A percentile compares a stretch with the other conserved stretches of the same genome.
Conservation (phyloP, 2,329 filamentous ascomycete genomes). For the Myriosclerotinia duriaeana region DNA sequence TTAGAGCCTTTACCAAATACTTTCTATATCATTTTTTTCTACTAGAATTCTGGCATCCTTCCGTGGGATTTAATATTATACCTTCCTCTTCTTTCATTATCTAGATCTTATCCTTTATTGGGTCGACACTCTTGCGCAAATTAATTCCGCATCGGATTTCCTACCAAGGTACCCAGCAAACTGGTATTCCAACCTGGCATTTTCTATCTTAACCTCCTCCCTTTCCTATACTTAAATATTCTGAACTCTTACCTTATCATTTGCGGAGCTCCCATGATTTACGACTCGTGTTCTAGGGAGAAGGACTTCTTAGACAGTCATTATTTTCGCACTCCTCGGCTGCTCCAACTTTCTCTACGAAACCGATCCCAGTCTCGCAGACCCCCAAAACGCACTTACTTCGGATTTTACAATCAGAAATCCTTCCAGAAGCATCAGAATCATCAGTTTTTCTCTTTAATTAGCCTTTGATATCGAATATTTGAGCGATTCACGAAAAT, state of each 20-base stretch:
- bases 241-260: background rate
- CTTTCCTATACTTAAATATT: background rate
- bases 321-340: background rate
- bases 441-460: background rate
- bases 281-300: background rate
- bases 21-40: background rate
- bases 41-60: background rate
- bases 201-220: background rate
- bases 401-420: background rate
- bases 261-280: background rate
- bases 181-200: background rate
- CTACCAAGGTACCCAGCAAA: background rate
- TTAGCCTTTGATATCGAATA: background rate
- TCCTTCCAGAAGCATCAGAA: background rate
- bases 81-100: background rate
- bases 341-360: background rate
- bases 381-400: background rate
- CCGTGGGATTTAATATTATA: background rate
- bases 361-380: background rate
- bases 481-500: background rate
- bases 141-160: background rate
- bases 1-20: background rate
- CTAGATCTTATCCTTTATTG: background rate
- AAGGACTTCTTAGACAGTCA: background rate
- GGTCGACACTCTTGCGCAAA: background rate